These are phyloP conservation scores for Podospora anserina DNA, from an alignment of 495 filamentous ascomycete genomes.

Conservation along the genomic window DNA sequence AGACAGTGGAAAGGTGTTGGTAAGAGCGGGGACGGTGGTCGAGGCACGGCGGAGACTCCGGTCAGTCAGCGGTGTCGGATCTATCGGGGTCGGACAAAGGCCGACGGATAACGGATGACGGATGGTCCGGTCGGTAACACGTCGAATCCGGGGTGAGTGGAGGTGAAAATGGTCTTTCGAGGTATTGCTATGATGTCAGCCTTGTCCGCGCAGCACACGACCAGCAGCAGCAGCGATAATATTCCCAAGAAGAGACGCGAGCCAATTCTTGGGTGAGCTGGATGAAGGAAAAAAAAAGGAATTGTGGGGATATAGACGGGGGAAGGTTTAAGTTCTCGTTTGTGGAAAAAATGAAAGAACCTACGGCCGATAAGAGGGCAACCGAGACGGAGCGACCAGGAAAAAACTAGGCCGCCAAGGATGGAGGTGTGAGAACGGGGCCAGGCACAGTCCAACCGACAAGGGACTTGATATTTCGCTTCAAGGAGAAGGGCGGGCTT, in stretches of 20 bases:
- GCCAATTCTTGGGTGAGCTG: background rate
- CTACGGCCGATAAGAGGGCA: conserved; percentile 21
- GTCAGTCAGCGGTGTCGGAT: conserved; percentile 1
- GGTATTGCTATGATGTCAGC: conserved; percentile 32
- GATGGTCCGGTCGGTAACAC: conserved; percentile 2
- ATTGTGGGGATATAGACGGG: conserved; percentile 18
- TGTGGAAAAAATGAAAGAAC: conserved; percentile 20
- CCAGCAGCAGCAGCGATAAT: conserved; percentile 10
- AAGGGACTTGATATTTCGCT: background rate
- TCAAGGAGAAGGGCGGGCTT: background rate
- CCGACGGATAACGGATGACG: background rate
- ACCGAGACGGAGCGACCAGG: conserved; percentile 8
- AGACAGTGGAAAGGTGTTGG: conserved; percentile 17
- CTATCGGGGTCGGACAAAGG: conserved; percentile 6
- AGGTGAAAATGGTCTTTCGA: conserved; percentile 8
- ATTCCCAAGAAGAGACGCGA: background rate
- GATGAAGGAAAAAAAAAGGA: conserved; percentile 6
- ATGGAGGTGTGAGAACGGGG: conserved; percentile 12
- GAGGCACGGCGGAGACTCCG: conserved; percentile 14
- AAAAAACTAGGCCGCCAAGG: conserved; percentile 21
- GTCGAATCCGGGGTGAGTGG: conserved; percentile 15
- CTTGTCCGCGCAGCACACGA: conserved; percentile 12
- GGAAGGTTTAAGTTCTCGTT: conserved; percentile 5
- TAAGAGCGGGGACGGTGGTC: conserved; percentile 15
- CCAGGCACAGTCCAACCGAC: conserved; percentile 3